Base-by-base conservation (phyloP, 2,329 filamentous ascomycete genomes). In the Fusarium pseudonygamai region DNA sequence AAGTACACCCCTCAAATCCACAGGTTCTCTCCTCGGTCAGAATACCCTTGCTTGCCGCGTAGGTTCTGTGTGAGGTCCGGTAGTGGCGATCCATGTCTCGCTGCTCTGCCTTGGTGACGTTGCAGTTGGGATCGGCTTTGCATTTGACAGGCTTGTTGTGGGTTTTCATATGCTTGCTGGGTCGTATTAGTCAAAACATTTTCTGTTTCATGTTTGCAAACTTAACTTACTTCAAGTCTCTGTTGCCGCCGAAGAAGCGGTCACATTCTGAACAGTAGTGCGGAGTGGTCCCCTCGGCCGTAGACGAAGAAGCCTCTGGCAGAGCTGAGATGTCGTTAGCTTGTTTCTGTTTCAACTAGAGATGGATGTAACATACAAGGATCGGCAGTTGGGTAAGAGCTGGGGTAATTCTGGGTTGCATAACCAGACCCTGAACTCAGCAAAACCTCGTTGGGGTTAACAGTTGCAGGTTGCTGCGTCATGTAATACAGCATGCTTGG, bases 61-160 rank as follows among this genome's bases (percentile, higher is more conserved):
- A 75, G 4, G 18, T 24, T 32, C 28, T 61, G 22, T 78, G 77
- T n/a, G 45, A 34, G 16, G 7, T 57, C n/a, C 28, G 32, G 45
- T 78, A 78, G 52, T 78, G 77, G 20, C 77, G 69, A 28, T 76
- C 42, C 75, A 78, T 74, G 64, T 78, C 77, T 7, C 77, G 69
- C 37, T 73, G 56, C 28, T 78, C 73, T 37, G 77, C 76, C 22
- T 53, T 67, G 32, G 24, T 49, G 24, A 42, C 30, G 1, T 24
- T 32, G 36, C 77, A 78, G 24, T 24, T 34, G 7, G 32, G 28
- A 13, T 72, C 57, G n/a, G 74, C 77, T 50, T 75, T 18, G 45
- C 77, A 78, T 34, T 56, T 64, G 13, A 76, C 39, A 4, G 77
- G 77, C 28, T 47, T 76, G 7, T 66, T 26, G 18, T 78, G 77